These are phyloP conservation scores for Colletotrichum orchidophilum DNA, from an alignment of 2,329 filamentous ascomycete genomes.

Conservation along the genomic window DNA sequence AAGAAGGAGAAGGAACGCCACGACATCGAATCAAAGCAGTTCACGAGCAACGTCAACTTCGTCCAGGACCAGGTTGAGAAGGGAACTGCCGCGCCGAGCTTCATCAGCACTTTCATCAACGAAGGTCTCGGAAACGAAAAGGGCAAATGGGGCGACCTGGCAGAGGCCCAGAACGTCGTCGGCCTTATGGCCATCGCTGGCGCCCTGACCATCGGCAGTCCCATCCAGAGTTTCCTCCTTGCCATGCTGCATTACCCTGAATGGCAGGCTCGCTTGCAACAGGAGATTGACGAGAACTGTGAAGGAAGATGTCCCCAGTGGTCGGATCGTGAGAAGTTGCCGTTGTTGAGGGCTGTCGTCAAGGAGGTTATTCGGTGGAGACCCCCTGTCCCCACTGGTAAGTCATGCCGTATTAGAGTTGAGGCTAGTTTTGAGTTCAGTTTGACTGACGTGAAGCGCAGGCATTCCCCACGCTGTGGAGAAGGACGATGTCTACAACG, in stretches of 20 bases:
- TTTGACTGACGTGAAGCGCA: constrained; percentile 37
- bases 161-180: constrained; percentile 54
- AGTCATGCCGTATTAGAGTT: constrained; percentile 16
- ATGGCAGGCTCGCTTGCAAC: constrained; percentile 46
- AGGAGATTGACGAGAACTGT: constrained; percentile 51
- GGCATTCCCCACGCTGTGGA: constrained; percentile 60
- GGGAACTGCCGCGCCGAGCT: constrained; percentile 49
- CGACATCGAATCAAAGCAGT: constrained; percentile 49
- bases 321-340: constrained; percentile 46
- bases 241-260: constrained; percentile 45
- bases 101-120: constrained; percentile 52
- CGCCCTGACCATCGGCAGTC: constrained; percentile 54
- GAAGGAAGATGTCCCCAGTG: constrained; percentile 55
- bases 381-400: constrained; percentile 62
- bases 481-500: constrained; percentile 61
- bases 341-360: constrained; percentile 50
- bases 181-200: constrained; percentile 57
- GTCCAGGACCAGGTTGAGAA: constrained; percentile 45
- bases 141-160: constrained; percentile 42
- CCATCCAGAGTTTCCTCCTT: constrained; percentile 48
- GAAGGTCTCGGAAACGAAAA: constrained; percentile 40
- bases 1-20: constrained; percentile 52
- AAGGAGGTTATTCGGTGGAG: constrained; percentile 62
- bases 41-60: constrained; percentile 47
- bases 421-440: background rate